Percentiles rank a stretch among this genome's conserved stretches.
phyloP scores from a whole-genome alignment of 768 basidiomycete genomes.

The Termitomyces sp. region DNA sequence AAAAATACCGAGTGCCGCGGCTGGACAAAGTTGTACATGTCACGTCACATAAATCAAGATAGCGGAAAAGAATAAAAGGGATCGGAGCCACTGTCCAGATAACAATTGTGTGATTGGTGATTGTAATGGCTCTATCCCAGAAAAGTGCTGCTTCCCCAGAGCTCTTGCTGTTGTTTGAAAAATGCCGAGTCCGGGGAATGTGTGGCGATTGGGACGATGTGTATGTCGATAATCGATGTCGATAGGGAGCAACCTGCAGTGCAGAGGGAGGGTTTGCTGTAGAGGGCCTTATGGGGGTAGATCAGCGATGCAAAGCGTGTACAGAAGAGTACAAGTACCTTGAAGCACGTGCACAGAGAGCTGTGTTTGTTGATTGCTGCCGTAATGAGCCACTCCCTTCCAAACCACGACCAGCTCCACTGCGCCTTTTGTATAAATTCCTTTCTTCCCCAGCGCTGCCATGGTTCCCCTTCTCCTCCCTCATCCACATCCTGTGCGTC shows the following conservation, averaged over 20 bases:
- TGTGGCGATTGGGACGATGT: not conserved
- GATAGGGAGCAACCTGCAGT: not conserved
- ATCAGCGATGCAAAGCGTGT: slow-evolving; percentile 32
- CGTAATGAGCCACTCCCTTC: slow-evolving; percentile 42
- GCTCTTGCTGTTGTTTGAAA: not conserved
- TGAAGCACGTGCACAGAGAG: slow-evolving; percentile 40
- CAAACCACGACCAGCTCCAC: slow-evolving; percentile 50
- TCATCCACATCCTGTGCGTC: slow-evolving; percentile 23
- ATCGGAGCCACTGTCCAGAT: not conserved
- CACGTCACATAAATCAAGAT: not conserved
- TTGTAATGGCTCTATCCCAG: not conserved
- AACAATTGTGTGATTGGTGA: not conserved
- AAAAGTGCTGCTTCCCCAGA: not conserved
- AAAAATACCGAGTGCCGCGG: slow-evolving; percentile 8
- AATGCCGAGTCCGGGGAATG: not conserved
- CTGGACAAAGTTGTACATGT: not conserved
- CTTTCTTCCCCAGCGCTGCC: slow-evolving; percentile 11
- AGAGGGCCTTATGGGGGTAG: slow-evolving; percentile 8
- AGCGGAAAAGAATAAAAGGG: not conserved
- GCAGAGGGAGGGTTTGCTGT: not conserved
- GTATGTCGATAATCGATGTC: slow-evolving; percentile 2
- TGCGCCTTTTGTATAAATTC: slow-evolving; percentile 32
- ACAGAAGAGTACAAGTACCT: slow-evolving; percentile 26
- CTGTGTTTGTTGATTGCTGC: slow-evolving; percentile 49
- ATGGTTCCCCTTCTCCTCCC: slow-evolving; percentile 31